Base-by-base conservation (phyloP, 441 rosid genomes). In the Populus hybrid region DNA sequence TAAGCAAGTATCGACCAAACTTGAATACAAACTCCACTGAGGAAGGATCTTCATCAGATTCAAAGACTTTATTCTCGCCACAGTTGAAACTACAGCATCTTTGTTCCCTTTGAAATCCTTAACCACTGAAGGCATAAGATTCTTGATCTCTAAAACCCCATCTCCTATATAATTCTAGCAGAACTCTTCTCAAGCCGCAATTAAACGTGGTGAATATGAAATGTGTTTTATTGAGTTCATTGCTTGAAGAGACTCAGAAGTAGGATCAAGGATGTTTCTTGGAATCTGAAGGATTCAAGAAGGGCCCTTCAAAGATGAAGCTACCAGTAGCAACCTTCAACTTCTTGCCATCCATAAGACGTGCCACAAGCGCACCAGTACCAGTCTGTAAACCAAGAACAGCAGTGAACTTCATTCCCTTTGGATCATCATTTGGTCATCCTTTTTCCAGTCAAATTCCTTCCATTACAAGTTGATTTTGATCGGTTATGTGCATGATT, bases 241-340 rank as follows among this genome's bases (percentile, higher is more conserved):
- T 70, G 83, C 73, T 56, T 53, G 73, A 23, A 77, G 64, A 40
- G 90, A 87, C 66, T 91, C 97, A 21, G 86, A 86, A 68, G 86
- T 84, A 18, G 97, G 23, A 23, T 23, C 23, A 23, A 23, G 23
- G 92, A 79, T 93, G 87, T 80, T 73, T 91, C 77, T 64, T 87
- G 59, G 98, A 93, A 81, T 88, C 92, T 71, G 74, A 83, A 20
- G 98, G 99, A 75, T 85, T 80, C 0, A 84, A 86, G 77, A 93
- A 91, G 24, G 97, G 93, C n/a, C 92, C 93, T 21, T 86, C 97
- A 81, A 92, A 81, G 99, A 92, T n/a, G 97, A 88, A 82, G 95
- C 95, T 7, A 81, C 82, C 18, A 94, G 81, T 74, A 85, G 84
- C 85, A 79, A 93, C 92, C 74, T 87, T 89, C 82, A 95, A 77